phyloP scores from a whole-genome alignment of 805 yeast genomes.

The Hanseniaspora valbyensis region DNA sequence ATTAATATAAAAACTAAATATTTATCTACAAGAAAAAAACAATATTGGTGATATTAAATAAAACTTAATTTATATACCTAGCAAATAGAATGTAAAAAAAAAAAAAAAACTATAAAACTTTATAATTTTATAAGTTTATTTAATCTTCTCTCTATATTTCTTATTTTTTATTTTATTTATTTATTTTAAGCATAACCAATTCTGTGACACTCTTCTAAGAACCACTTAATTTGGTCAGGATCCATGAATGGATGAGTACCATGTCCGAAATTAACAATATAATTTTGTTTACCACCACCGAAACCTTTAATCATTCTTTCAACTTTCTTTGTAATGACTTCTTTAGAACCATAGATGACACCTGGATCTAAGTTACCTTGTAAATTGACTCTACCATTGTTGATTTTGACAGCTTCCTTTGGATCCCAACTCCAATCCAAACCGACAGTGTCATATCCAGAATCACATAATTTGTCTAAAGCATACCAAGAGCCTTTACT shows the following conservation, averaged over 20 bases:
- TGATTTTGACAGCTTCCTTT: constrained; percentile 64
- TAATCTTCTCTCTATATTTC: too few relatives aligned
- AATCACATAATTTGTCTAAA: constrained; percentile 64
- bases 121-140: too few relatives aligned
- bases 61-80: background rate
- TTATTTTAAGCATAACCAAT: constrained; percentile 41
- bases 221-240: constrained; percentile 76
- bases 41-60: background rate
- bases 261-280: constrained; percentile 92
- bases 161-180: too few relatives aligned
- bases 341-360: constrained; percentile 79
- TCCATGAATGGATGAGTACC: constrained; percentile 98
- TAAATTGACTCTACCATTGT: constrained; percentile 64
- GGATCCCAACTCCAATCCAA: constrained; percentile 89
- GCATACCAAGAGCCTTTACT: constrained; percentile 98
- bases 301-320: constrained; percentile 81
- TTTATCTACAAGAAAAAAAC: background rate
- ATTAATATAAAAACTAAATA: background rate
- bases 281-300: constrained; percentile 86
- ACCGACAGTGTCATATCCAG: constrained; percentile 80
- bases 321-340: constrained; percentile 66
- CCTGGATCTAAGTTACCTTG: constrained; percentile 98
- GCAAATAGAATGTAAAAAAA: too few relatives aligned
- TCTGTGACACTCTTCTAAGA: constrained; percentile 78
- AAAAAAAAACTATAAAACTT: too few relatives aligned